Conservation (phyloP, 2,329 filamentous ascomycete genomes). For the Beauveria asiatica region DNA sequence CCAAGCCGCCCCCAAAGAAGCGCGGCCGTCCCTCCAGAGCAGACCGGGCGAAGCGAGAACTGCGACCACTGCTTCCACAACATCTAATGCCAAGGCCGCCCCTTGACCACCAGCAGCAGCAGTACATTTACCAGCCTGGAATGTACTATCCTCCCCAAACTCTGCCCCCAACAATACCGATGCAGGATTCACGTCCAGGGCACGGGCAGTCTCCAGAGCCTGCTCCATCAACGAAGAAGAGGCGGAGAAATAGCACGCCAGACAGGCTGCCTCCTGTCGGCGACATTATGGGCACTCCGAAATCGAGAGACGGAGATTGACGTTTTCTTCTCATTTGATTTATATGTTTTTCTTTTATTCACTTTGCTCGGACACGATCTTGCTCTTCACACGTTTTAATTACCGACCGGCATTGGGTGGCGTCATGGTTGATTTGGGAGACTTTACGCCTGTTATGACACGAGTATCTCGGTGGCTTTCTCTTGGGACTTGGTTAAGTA, state of each 20-base stretch:
- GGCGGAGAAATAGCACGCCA: not conserved
- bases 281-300: conserved; percentile 3
- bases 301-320: not conserved
- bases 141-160: not conserved
- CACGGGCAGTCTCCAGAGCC: not conserved
- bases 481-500: not conserved
- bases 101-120: conserved; percentile 3
- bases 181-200: not conserved
- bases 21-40: conserved; percentile 37
- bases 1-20: conserved; percentile 26
- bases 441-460: not conserved
- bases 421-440: not conserved
- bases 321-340: not conserved
- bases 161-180: not conserved
- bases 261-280: conserved; percentile 1
- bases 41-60: conserved; percentile 29
- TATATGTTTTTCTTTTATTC: not conserved
- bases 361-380: not conserved
- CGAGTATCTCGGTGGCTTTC: not conserved
- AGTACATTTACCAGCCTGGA: not conserved
- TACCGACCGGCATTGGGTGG: not conserved
- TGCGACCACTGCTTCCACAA: conserved; percentile 25
- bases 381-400: not conserved
- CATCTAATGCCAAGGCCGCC: conserved; percentile 23
- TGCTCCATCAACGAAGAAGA: not conserved